These are phyloP conservation scores for Mercurialis annua DNA, from an alignment of 345 rosid species.

Conservation along the genomic window DNA sequence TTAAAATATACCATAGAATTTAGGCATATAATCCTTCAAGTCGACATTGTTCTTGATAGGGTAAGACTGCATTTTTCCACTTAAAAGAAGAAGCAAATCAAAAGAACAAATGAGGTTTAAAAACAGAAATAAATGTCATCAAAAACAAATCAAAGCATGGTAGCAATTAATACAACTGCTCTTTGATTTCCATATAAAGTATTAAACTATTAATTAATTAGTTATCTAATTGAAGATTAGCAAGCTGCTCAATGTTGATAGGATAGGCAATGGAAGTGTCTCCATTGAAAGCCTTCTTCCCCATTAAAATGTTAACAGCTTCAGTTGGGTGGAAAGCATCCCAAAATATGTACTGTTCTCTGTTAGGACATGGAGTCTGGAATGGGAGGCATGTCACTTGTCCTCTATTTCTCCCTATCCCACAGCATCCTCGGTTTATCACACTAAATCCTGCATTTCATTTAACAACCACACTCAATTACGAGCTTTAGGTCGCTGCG, in stretches of 20 bases:
- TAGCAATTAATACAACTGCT: background rate
- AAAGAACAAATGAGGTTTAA: background rate
- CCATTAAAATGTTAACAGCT: constrained; percentile 79
- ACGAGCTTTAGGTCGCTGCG: too few relatives aligned
- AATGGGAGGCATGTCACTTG: constrained; percentile 92
- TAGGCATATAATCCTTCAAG: too few relatives aligned
- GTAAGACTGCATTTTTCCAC: too few relatives aligned
- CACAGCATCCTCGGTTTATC: constrained; percentile 77
- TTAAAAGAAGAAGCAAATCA: background rate
- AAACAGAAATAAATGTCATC: background rate
- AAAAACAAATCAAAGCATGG: constrained; percentile 13
- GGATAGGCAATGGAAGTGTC: constrained; percentile 57
- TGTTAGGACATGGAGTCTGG: constrained; percentile 72
- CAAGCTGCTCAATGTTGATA: constrained; percentile 73
- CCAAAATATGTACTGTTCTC: constrained; percentile 82
- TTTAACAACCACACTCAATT: too few relatives aligned
- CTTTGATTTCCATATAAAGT: background rate
- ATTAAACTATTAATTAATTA: background rate
- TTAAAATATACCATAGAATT: too few relatives aligned
- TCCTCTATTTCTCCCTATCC: constrained; percentile 83
- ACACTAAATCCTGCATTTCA: constrained; percentile 58
- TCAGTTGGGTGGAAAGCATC: constrained; percentile 98
- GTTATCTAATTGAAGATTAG: constrained; percentile 29
- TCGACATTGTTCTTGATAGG: too few relatives aligned
- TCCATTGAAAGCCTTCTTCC: constrained; percentile 66